phyloP scores from a whole-genome alignment of 345 rosid genomes.

The Carallia pectinifolia region DNA sequence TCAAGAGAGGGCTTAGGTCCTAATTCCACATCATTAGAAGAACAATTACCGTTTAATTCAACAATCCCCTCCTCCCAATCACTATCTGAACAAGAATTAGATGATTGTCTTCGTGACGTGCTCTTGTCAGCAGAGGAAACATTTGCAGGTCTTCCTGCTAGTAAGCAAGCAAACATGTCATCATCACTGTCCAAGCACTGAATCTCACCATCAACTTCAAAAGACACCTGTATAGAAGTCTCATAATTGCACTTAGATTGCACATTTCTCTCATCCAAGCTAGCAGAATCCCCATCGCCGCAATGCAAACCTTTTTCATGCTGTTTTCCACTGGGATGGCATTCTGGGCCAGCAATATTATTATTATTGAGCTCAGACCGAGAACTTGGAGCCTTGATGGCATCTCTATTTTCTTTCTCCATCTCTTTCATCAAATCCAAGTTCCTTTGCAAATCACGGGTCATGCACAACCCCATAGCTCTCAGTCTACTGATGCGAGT shows the following conservation, averaged over 20 bases:
- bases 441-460: conserved; percentile 94
- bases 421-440: conserved; percentile 86
- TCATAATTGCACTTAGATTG: conserved; percentile 28
- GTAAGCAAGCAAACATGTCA: conserved; percentile 72
- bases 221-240: conserved; percentile 64
- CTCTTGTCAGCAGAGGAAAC: conserved; percentile 40
- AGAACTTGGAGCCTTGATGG: conserved; percentile 17
- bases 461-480: conserved; percentile 96
- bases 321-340: conserved; percentile 34
- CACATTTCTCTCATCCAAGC: conserved; percentile 32
- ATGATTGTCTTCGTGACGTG: conserved; percentile 31
- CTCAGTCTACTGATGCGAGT: conserved; percentile 65
- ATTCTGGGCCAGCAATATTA: conserved; percentile 26
- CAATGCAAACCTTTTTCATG: conserved; percentile 33
- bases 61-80: conserved; percentile 66
- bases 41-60: conserved; percentile 26
- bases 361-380: conserved; percentile 29
- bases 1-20: conserved; percentile 30
- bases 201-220: conserved; percentile 55
- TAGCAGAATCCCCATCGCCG: conserved; percentile 27
- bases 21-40: conserved; percentile 23
- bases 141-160: conserved; percentile 47
- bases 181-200: conserved; percentile 54
- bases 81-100: conserved; percentile 54
- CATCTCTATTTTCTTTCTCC: conserved; percentile 44